These are phyloP conservation scores for Exophiala calicioides DNA, from an alignment of 2,329 filamentous ascomycete species.

Conservation along the genomic window DNA sequence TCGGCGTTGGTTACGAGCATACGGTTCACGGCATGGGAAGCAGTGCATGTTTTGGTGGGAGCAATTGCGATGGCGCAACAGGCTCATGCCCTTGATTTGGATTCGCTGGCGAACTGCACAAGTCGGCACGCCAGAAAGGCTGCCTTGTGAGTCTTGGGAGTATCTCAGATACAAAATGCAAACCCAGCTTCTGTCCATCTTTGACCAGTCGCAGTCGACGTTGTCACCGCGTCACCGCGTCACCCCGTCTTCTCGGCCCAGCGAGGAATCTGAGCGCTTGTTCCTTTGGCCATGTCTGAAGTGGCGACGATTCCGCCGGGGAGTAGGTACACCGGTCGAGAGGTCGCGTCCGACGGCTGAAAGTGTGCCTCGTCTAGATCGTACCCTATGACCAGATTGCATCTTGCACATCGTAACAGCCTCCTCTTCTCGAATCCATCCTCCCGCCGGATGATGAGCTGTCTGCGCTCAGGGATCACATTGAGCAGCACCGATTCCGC, in stretches of 20 bases:
- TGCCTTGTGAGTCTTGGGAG: constrained; percentile 5
- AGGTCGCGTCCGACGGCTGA: constrained; percentile 4
- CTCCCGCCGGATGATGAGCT: constrained; percentile 55
- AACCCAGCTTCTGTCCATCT: constrained; percentile 38
- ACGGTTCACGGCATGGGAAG: constrained; percentile 20
- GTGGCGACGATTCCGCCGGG: constrained; percentile 62
- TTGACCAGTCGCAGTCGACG: too few species aligned
- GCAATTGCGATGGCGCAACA: constrained; percentile 10
- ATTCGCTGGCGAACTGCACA: constrained; percentile 2
- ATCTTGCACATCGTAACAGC: constrained; percentile 61
- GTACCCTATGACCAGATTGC: constrained; percentile 64
- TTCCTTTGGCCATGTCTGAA: constrained; percentile 53
- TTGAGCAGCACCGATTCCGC: constrained; percentile 46
- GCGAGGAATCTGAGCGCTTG: constrained; percentile 29
- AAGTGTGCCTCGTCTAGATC: constrained; percentile 58
- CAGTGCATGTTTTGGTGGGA: constrained; percentile 9
- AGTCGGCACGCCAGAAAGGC: neutral
- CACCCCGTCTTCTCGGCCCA: constrained; percentile 33
- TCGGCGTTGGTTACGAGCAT: constrained; percentile 20
- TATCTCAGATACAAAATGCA: constrained; percentile 20
- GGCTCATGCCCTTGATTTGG: constrained; percentile 1
- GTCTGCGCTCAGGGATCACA: constrained; percentile 51
- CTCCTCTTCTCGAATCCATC: constrained; percentile 70
- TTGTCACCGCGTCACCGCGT: constrained; percentile 35
- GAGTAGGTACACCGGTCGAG: constrained; percentile 56